Evolutionary conservation across 2,329 filamentous ascomycete species (phyloP).

Genomic region (Paecilomyces niveus): DNA sequence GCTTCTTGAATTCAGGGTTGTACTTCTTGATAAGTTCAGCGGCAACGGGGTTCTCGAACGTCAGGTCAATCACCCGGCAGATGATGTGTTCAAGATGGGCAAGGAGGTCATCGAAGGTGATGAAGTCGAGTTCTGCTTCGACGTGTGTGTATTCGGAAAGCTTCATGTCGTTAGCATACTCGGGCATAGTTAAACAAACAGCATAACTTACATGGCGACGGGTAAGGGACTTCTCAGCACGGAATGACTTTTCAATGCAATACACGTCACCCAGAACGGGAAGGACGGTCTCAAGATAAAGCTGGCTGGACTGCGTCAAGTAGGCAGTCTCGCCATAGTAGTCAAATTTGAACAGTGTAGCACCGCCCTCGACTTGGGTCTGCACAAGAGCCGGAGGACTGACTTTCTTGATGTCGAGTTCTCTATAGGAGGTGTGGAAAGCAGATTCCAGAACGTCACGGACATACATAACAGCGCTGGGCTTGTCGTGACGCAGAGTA

Average conservation of each 20-base stretch:
- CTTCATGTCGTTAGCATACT: neutral
- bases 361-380: slow-evolving; percentile 88
- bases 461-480: slow-evolving; percentile 81
- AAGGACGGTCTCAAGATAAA: slow-evolving; percentile 93
- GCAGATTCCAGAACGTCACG: slow-evolving; percentile 73
- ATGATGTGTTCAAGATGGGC: slow-evolving; percentile 80
- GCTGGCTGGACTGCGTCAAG: slow-evolving; percentile 92
- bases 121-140: slow-evolving; percentile 94
- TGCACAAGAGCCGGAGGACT: slow-evolving; percentile 86
- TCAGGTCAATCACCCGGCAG: slow-evolving; percentile 74
- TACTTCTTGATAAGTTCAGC: slow-evolving; percentile 71
- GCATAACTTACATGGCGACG: slow-evolving; percentile 58
- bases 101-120: slow-evolving; percentile 84
- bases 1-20: slow-evolving; percentile 83
- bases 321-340: slow-evolving; percentile 89
- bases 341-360: slow-evolving; percentile 81
- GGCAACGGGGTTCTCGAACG: slow-evolving; percentile 65
- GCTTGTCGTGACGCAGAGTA: slow-evolving; percentile 73
- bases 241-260: slow-evolving; percentile 98
- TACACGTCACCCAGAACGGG: slow-evolving; percentile 90
- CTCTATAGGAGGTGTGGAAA: slow-evolving; percentile 72
- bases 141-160: slow-evolving; percentile 95
- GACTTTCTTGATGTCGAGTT: slow-evolving; percentile 72
- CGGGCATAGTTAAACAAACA: neutral
- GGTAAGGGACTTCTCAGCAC: slow-evolving; percentile 91